Evolutionary conservation across 1,139 yeast genomes (phyloP).

Genomic region (Saccharomyces hybrid): DNA sequence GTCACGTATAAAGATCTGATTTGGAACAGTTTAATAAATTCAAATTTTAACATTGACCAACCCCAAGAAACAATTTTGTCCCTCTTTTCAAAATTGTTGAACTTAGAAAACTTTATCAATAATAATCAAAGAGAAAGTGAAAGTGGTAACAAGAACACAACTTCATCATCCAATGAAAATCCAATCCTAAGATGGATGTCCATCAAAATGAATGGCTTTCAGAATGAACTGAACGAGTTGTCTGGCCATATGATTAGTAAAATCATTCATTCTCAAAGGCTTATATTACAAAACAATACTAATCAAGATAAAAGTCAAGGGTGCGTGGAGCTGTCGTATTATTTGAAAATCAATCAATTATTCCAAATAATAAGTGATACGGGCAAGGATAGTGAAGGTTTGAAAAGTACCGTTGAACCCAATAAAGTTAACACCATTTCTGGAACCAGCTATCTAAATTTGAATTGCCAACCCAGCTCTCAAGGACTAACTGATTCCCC

Average conservation of each 20-base stretch:
- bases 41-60: constrained; percentile 21
- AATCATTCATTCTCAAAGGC: constrained; percentile 33
- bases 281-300: constrained; percentile 29
- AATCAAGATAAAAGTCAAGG: constrained; percentile 23
- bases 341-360: constrained; percentile 20
- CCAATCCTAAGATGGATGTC: constrained; percentile 61
- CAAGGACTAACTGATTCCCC: constrained; percentile 38
- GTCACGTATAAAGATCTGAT: constrained; percentile 55
- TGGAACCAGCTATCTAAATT: not conserved
- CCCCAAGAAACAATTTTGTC: constrained; percentile 44
- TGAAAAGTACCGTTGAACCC: not conserved
- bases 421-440: not conserved
- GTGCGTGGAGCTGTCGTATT: constrained; percentile 24
- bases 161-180: constrained; percentile 35
- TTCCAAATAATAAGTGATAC: constrained; percentile 10
- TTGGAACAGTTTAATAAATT: constrained; percentile 49
- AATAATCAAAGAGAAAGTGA: constrained; percentile 2
- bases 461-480: constrained; percentile 1
- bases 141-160: constrained; percentile 2
- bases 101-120: constrained; percentile 38
- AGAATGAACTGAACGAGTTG: constrained; percentile 34
- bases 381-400: constrained; percentile 1
- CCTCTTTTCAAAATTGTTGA: constrained; percentile 51
- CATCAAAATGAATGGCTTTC: constrained; percentile 39
- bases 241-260: constrained; percentile 30